Evolutionary conservation across 345 rosid species (phyloP).

Genomic region (Arabidopsis thaliana): TAIR10.1 NC_003071.7:9407001-9407500

Average conservation of each 20-base stretch:
- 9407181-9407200: conserved; percentile 79
- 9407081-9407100: conserved; percentile 9
- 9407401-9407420: neutral
- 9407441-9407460: conserved; percentile 35
- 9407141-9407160: conserved; percentile 24
- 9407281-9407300: conserved; percentile 13
- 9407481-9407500: conserved; percentile 97
- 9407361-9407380: conserved; percentile 10
- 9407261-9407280: conserved; percentile 12
- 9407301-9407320: conserved; percentile 6
- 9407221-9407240: conserved; percentile 86
- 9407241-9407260: conserved; percentile 80
- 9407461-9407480: conserved; percentile 75
- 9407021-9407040: neutral
- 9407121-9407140: neutral
- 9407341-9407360: conserved; percentile 23
- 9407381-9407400: conserved; percentile 3
- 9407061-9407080: conserved; percentile 11
- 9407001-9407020: conserved; percentile 7
- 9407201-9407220: conserved; percentile 95
- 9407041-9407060: neutral
- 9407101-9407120: neutral
- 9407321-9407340: conserved; percentile 6
- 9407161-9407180: conserved; percentile 59
- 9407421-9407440: conserved; percentile 12